Evolutionary conservation across 2,329 filamentous ascomycete genomes (phyloP).

Genomic region (Penicillium paneum): DNA sequence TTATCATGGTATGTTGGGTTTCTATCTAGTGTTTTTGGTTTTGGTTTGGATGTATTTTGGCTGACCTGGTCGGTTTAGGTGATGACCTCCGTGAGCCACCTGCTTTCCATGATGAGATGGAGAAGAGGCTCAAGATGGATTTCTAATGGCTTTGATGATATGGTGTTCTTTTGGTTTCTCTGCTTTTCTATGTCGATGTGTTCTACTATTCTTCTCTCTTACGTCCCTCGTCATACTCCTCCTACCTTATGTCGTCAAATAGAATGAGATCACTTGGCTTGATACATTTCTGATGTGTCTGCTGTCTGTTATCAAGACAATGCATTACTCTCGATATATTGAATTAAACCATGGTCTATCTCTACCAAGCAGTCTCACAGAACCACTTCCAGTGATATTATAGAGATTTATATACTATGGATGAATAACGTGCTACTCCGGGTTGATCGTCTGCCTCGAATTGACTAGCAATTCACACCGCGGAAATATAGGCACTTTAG

Average conservation of each 20-base stretch:
- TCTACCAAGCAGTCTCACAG: background rate
- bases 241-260: conserved; percentile 11
- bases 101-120: conserved; percentile 88
- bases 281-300: background rate
- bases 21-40: background rate
- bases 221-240: conserved; percentile 7
- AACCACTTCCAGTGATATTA: background rate
- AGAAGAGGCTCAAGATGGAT: conserved; percentile 81
- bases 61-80: conserved; percentile 35
- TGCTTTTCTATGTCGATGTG: conserved; percentile 12
- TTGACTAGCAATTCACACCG: background rate
- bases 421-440: background rate
- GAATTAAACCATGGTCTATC: conserved; percentile 11
- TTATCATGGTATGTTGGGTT: conserved; percentile 60
- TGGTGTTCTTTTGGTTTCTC: conserved; percentile 12
- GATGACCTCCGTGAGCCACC: conserved; percentile 68
- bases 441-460: background rate
- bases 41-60: conserved; percentile 1
- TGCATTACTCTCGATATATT: background rate
- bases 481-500: background rate
- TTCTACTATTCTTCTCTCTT: conserved; percentile 12
- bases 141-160: conserved; percentile 26
- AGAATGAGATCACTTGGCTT: conserved; percentile 14
- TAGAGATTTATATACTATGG: background rate
- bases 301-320: background rate